Evolutionary conservation across 108 stramenopile species (phyloP).

Genomic region (Stephanodiscus minutulus): DNA sequence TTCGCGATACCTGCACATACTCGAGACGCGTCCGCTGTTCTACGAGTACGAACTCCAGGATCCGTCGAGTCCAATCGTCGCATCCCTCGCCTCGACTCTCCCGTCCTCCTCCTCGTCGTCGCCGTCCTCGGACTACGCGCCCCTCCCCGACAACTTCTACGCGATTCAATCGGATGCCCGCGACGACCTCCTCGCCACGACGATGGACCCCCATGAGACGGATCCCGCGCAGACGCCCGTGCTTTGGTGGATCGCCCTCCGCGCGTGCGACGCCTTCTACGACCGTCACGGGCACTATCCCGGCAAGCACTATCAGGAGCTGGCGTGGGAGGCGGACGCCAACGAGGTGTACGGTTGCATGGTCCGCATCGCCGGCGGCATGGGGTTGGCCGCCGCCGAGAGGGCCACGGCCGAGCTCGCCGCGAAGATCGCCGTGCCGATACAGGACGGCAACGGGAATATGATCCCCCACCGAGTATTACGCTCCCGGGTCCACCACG

Average conservation of each 20-base stretch:
- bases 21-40: conserved; percentile 57
- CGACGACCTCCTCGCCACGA: conserved; percentile 54
- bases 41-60: conserved; percentile 56
- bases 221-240: conserved; percentile 71
- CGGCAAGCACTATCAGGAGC: conserved; percentile 57
- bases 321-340: conserved; percentile 62
- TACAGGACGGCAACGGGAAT: no score
- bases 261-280: conserved; percentile 80
- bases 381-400: no score
- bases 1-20: conserved; percentile 59
- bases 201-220: conserved; percentile 73
- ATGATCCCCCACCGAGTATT: no score
- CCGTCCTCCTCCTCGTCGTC: not conserved
- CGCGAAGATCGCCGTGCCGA: no score
- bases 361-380: no score
- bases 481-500: no score
- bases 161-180: conserved; percentile 22
- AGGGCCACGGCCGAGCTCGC: no score
- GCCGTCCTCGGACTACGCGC: no score
- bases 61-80: conserved; percentile 31
- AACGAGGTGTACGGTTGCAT: conserved; percentile 52
- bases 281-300: conserved; percentile 72
- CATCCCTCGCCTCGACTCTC: conserved; percentile 7
- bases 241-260: conserved; percentile 84
- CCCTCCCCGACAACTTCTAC: conserved; percentile 37